These are phyloP conservation scores for carrot (Daucus carota) DNA, from an alignment of 129 eudicot species.

Conservation along the genomic window DNA sequence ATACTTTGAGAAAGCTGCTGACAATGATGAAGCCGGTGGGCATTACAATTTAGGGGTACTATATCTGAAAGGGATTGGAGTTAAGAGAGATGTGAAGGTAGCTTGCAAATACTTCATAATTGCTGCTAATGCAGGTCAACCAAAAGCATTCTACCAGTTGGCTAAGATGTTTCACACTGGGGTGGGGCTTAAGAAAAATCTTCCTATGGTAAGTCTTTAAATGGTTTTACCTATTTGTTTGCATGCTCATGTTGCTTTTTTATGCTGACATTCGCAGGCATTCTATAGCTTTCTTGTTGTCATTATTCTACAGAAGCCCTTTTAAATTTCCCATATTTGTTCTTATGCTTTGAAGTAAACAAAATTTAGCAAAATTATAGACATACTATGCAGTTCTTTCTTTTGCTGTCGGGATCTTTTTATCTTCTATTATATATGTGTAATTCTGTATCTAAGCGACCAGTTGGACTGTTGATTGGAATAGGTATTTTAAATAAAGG, in stretches of 20 bases:
- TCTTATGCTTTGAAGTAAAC: too few relatives aligned
- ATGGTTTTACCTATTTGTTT: background rate
- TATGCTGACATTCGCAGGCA: background rate
- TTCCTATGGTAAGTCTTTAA: slow-evolving; percentile 51
- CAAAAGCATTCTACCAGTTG: slow-evolving; percentile 91
- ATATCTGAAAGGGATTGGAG: slow-evolving; percentile 89
- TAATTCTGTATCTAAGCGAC: background rate
- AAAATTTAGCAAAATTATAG: background rate
- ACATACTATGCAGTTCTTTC: background rate
- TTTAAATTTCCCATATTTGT: too few relatives aligned
- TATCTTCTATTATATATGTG: background rate
- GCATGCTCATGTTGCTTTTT: background rate
- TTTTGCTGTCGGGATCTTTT: too few relatives aligned
- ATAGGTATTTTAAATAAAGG: too few relatives aligned
- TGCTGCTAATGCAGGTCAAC: slow-evolving; percentile 88
- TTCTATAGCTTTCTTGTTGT: background rate
- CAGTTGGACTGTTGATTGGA: background rate
- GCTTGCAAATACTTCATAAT: slow-evolving; percentile 71
- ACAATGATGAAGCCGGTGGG: slow-evolving; percentile 85
- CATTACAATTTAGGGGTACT: slow-evolving; percentile 87
- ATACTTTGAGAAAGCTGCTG: slow-evolving; percentile 92
- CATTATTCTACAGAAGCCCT: background rate
- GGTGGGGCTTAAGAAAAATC: slow-evolving; percentile 78
- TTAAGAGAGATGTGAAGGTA: slow-evolving; percentile 62
- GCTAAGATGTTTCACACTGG: slow-evolving; percentile 99